These are phyloP conservation scores for Xylaria sp. DNA, from an alignment of 2,329 filamentous ascomycete species.

Conservation along the genomic window DNA sequence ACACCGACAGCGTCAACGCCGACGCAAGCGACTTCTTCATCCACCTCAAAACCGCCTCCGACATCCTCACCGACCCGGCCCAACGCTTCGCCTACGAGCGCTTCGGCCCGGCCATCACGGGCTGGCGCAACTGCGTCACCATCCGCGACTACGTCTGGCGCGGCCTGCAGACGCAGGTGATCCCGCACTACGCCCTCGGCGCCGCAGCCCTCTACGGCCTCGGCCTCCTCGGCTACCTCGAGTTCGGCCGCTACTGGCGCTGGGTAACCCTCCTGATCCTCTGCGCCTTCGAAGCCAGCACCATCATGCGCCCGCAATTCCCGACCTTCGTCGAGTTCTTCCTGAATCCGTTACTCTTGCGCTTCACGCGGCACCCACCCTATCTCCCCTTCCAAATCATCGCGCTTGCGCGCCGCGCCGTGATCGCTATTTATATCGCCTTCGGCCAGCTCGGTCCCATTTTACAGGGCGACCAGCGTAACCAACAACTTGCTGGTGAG, in stretches of 20 bases:
- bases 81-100: conserved; percentile 84
- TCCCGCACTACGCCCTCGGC: conserved; percentile 57
- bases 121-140: conserved; percentile 62
- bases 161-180: conserved; percentile 50
- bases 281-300: conserved; percentile 52
- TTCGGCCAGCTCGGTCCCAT: conserved; percentile 74
- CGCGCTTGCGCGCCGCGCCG: conserved; percentile 66
- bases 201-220: conserved; percentile 56
- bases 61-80: conserved; percentile 71
- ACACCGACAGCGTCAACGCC: conserved; percentile 25
- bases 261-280: conserved; percentile 54
- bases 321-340: conserved; percentile 40
- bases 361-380: conserved; percentile 45
- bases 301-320: conserved; percentile 49
- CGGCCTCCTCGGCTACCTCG: conserved; percentile 60
- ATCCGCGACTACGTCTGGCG: conserved; percentile 66
- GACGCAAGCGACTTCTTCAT: conserved; percentile 56
- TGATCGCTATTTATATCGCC: conserved; percentile 76
- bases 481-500: conserved; percentile 34
- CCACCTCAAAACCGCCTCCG: conserved; percentile 74
- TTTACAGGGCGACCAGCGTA: conserved; percentile 38
- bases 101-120: conserved; percentile 68
- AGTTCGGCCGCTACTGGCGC: conserved; percentile 61
- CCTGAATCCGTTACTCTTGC: conserved; percentile 42
- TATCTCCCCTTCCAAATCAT: conserved; percentile 85